phyloP scores from a whole-genome alignment of 805 yeast species.

The Komagataella mondaviorum region DNA sequence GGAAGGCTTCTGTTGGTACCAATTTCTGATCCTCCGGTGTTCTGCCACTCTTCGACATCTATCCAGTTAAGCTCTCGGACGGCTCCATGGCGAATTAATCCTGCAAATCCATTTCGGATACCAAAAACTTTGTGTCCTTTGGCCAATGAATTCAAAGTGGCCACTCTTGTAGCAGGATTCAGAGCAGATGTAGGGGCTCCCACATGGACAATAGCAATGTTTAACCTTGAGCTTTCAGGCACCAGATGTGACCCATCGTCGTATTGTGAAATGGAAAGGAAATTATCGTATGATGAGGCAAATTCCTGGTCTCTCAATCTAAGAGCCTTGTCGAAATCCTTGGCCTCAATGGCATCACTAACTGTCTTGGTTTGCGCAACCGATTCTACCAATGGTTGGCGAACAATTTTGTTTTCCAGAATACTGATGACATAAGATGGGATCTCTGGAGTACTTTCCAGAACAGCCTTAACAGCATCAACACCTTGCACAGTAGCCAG shows the following conservation, averaged over 20 bases:
- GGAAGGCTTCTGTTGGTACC: slow-evolving; percentile 73
- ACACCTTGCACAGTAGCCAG: slow-evolving; percentile 74
- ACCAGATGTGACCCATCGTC: slow-evolving; percentile 51
- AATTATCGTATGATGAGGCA: slow-evolving; percentile 48
- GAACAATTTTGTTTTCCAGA: slow-evolving; percentile 54
- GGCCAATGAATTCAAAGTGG: slow-evolving; percentile 63
- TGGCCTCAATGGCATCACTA: slow-evolving; percentile 51
- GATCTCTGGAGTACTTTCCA: slow-evolving; percentile 53
- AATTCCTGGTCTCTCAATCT: slow-evolving; percentile 59
- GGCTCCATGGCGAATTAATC: slow-evolving; percentile 49
- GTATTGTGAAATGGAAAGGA: slow-evolving; percentile 52
- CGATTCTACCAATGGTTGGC: slow-evolving; percentile 60
- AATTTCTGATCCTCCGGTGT: slow-evolving; percentile 66
- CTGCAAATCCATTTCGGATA: slow-evolving; percentile 63
- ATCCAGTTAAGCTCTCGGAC: slow-evolving; percentile 52
- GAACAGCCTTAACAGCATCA: slow-evolving; percentile 65
- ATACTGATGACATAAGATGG: slow-evolving; percentile 74
- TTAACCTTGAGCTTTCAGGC: slow-evolving; percentile 38
- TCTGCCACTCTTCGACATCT: slow-evolving; percentile 61
- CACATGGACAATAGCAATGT: slow-evolving; percentile 58
- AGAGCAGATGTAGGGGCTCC: slow-evolving; percentile 78
- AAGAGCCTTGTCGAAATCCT: slow-evolving; percentile 61
- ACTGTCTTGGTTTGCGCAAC: slow-evolving; percentile 60
- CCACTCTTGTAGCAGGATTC: slow-evolving; percentile 66
- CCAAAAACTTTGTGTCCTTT: slow-evolving; percentile 63